Conservation (phyloP, 306 rosid species). For the Acacia melanoxylon region DNA sequence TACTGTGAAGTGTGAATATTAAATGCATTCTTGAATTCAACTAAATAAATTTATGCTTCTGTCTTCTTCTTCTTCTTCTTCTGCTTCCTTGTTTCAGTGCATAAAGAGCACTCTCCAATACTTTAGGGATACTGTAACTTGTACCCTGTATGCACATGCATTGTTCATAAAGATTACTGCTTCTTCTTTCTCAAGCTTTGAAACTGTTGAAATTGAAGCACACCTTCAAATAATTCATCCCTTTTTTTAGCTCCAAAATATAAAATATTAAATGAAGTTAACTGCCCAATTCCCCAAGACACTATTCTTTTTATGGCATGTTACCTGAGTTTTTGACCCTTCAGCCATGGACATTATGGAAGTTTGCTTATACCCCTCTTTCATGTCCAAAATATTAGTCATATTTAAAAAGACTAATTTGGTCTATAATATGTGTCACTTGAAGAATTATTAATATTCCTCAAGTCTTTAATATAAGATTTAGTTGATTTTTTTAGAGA, state of each 20-base stretch:
- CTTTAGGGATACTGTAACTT: neutral
- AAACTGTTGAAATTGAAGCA: neutral
- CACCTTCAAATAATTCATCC: neutral
- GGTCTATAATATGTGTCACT: too few relatives aligned
- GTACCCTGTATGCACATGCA: slow-evolving; percentile 9
- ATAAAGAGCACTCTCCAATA: neutral
- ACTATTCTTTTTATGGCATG: neutral
- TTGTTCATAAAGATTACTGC: neutral
- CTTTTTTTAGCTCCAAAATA: neutral
- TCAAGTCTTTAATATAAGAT: too few relatives aligned
- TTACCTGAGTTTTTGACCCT: neutral
- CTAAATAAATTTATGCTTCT: slow-evolving; percentile 13
- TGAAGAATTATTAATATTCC: too few relatives aligned
- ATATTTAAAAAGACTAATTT: too few relatives aligned
- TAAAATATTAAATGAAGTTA: neutral
- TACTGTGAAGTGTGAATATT: neutral
- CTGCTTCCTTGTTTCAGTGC: neutral
- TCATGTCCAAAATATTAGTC: too few relatives aligned
- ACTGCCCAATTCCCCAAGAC: neutral
- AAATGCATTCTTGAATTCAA: neutral
- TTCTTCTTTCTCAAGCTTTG: neutral
- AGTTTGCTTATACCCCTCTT: neutral
- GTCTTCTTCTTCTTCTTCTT: neutral
- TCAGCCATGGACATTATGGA: too few relatives aligned
- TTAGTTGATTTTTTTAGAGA: too few relatives aligned